phyloP scores from a whole-genome alignment of 805 yeast species.

The Candida schatavii region DNA sequence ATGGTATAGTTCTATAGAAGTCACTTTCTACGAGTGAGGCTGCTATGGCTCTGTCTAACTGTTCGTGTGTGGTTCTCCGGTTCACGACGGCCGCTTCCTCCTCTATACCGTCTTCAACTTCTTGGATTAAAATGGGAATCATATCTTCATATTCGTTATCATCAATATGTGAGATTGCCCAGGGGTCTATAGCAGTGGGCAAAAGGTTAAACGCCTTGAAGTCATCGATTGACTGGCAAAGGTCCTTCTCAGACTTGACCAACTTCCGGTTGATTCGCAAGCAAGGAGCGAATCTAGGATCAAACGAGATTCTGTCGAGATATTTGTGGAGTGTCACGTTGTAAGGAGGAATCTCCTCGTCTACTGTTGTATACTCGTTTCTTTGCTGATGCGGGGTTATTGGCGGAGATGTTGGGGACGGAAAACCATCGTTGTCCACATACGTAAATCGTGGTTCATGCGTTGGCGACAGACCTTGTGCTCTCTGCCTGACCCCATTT shows the following conservation, averaged over 20 bases:
- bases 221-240: slow-evolving; percentile 13
- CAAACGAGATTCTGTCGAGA: slow-evolving; percentile 25
- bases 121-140: slow-evolving; percentile 17
- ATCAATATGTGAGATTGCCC: slow-evolving; percentile 22
- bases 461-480: background rate
- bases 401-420: too few species aligned
- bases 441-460: background rate
- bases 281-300: slow-evolving; percentile 24
- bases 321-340: slow-evolving; percentile 21
- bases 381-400: slow-evolving; percentile 5
- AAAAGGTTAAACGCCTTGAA: slow-evolving; percentile 19
- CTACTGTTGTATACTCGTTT: slow-evolving; percentile 8
- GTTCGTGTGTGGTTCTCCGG: background rate
- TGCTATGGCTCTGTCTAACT: background rate
- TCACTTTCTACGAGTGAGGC: slow-evolving; percentile 2
- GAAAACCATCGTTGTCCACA: background rate
- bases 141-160: slow-evolving; percentile 22
- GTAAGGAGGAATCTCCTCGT: slow-evolving; percentile 24
- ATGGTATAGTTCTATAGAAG: background rate
- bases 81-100: background rate
- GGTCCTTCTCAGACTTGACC: slow-evolving; percentile 2
- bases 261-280: slow-evolving; percentile 17
- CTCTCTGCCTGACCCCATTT: background rate
- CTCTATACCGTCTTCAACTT: background rate
- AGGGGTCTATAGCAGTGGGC: slow-evolving; percentile 20